Conservation (phyloP, 2,329 filamentous ascomycete species). For the Dendrostoma leiphaemia region DNA sequence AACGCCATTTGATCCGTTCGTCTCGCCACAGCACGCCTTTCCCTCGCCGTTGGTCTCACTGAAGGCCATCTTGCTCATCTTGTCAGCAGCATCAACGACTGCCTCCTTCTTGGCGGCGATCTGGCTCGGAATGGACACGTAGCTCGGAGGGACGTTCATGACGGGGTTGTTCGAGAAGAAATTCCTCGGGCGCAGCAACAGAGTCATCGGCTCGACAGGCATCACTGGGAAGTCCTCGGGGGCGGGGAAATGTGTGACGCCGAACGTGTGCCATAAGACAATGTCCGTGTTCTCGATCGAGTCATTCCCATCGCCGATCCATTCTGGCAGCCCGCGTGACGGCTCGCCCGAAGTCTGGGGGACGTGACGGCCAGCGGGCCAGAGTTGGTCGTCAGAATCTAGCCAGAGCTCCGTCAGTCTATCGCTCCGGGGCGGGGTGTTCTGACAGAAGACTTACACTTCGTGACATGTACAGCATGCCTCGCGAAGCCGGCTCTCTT, state of each 20-base stretch:
- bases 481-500: constrained; percentile 85
- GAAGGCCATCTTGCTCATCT: constrained; percentile 41
- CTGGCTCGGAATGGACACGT: constrained; percentile 70
- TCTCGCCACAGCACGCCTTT: constrained; percentile 9
- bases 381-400: constrained; percentile 80
- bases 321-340: constrained; percentile 68
- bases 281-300: constrained; percentile 79
- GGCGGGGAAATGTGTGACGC: constrained; percentile 82
- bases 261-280: constrained; percentile 93
- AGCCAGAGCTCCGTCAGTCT: constrained; percentile 9
- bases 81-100: constrained; percentile 46
- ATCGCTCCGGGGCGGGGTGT: too few species aligned
- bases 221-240: constrained; percentile 93
- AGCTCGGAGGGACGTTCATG: constrained; percentile 77
- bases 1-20: constrained; percentile 12
- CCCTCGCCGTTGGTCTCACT: neutral
- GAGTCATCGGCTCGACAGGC: constrained; percentile 81
- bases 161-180: constrained; percentile 81
- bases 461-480: constrained; percentile 85
- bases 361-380: constrained; percentile 83
- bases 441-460: constrained; percentile 63
- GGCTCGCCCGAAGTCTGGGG: constrained; percentile 83
- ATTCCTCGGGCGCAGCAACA: constrained; percentile 75
- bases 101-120: constrained; percentile 46
- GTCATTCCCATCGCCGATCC: constrained; percentile 70